Percentiles rank a stretch among this genome's conserved stretches.
phyloP scores from a whole-genome alignment of 2,329 filamentous ascomycete species.

The Apiospora arundinis region DNA sequence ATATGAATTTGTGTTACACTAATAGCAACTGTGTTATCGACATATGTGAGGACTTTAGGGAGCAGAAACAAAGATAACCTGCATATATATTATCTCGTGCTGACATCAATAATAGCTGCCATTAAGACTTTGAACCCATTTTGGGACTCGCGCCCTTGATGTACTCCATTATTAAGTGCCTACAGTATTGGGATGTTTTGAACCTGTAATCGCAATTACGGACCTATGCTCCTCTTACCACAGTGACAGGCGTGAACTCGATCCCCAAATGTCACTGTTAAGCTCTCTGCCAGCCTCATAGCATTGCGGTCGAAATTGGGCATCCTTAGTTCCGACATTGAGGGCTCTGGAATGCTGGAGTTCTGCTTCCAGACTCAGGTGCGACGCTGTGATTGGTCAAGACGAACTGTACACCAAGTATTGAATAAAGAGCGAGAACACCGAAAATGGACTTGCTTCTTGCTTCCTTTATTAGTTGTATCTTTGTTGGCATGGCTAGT shows the following conservation, averaged over 20 bases:
- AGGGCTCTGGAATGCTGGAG: background rate
- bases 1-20: no score
- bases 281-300: background rate
- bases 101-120: no score
- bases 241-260: no score
- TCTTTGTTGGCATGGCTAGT: background rate
- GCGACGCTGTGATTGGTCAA: background rate
- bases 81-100: no score
- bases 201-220: background rate
- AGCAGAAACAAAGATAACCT: no score
- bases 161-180: no score
- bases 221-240: no score
- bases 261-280: background rate
- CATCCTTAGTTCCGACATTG: background rate
- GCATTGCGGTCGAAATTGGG: background rate
- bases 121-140: background rate
- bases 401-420: background rate
- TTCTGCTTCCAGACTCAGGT: background rate
- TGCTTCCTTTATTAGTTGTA: background rate
- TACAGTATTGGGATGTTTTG: background rate
- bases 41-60: no score
- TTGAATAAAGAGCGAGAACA: background rate
- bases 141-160: background rate
- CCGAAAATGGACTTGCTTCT: background rate
- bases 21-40: no score